phyloP scores from a whole-genome alignment of 2,329 filamentous ascomycete genomes.

The Ascosphaera apis region DNA sequence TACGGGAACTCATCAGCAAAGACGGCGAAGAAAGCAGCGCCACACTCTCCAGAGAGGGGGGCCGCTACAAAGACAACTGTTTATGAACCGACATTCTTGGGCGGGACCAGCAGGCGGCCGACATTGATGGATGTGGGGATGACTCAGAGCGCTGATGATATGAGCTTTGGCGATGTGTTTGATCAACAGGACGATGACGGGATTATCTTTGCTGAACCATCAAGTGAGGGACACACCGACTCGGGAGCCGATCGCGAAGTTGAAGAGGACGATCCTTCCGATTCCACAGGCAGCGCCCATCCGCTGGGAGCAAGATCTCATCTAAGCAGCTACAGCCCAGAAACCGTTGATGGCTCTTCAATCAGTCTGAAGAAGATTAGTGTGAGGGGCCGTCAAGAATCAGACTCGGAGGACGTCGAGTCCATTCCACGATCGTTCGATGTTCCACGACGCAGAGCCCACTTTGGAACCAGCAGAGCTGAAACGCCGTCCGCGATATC shows the following conservation, averaged over 20 bases:
- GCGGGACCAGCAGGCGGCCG: too few relatives aligned
- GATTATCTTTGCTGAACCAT: constrained; percentile 6
- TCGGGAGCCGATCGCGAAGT: too few relatives aligned
- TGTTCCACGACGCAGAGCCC: constrained; percentile 8
- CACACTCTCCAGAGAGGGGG: neutral
- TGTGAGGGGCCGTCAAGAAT: neutral
- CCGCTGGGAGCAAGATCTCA: too few relatives aligned
- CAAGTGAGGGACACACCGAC: too few relatives aligned
- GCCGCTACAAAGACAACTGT: constrained; percentile 1
- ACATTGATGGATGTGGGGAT: too few relatives aligned
- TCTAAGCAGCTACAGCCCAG: too few relatives aligned
- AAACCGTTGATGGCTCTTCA: too few relatives aligned
- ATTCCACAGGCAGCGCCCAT: too few relatives aligned
- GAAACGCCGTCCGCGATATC: too few relatives aligned
- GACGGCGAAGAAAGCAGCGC: neutral
- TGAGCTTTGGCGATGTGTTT: constrained; percentile 19
- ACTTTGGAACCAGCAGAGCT: constrained; percentile 9
- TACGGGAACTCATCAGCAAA: constrained; percentile 7
- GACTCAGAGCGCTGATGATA: constrained; percentile 7
- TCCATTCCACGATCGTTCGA: constrained; percentile 22
- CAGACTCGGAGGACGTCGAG: constrained; percentile 18
- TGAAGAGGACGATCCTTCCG: too few relatives aligned
- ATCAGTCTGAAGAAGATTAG: neutral
- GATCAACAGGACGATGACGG: constrained; percentile 14
- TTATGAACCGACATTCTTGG: constrained; percentile 3